Evolutionary conservation across 2,329 filamentous ascomycete genomes (phyloP), one percentile per base, ranked within the genome.

Genomic region (Tolypocladium pustulatum): DNA sequence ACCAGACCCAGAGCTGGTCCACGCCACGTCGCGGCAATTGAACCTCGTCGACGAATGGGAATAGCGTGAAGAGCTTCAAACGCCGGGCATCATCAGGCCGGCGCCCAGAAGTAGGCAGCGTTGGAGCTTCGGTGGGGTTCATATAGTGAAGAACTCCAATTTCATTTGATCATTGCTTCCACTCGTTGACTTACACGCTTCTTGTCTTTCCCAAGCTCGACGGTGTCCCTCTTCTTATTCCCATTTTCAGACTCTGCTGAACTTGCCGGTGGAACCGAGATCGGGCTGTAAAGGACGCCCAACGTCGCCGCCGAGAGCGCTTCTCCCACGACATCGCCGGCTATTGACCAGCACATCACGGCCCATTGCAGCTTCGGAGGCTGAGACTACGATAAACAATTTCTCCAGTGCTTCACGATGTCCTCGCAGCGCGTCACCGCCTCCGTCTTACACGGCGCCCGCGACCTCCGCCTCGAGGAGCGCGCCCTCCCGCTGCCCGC

Each of bases 391-490:
- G 1, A 9, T 15, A 46, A n/a, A 25, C 25, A 49, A 25, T 30
- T 25, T 9, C 43, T 30, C 20, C 15, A 1, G 37, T n/a, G 38
- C 38, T 10, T 51, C 27, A 9, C 27, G 10, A 53, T 53, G 49
- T 41, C 55, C 22, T 25, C 52, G 2, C 59, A 67, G 52, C 62
- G 57, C 55, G 75, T 81, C 34, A 74, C 73, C 63, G 79, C 81
- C 22, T 83, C 81, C 22, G 79, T 84, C 58, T 75, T 83, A n/a
- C 75, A 81, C 62, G 81, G 76, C 20, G 75, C 74, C 54, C 75
- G 73, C 62, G 78, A 82, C 49, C 73, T 83, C 56, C 75, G 76
- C 46, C 65, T 82, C 5, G 77, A 85, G 77, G 74, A 77, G 58
- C 79, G 84, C 60, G 67, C 73, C 8, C 76, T 87, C 30, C 71